phyloP scores from a whole-genome alignment of 495 filamentous ascomycete species.

The Penicillium bialowiezense region DNA sequence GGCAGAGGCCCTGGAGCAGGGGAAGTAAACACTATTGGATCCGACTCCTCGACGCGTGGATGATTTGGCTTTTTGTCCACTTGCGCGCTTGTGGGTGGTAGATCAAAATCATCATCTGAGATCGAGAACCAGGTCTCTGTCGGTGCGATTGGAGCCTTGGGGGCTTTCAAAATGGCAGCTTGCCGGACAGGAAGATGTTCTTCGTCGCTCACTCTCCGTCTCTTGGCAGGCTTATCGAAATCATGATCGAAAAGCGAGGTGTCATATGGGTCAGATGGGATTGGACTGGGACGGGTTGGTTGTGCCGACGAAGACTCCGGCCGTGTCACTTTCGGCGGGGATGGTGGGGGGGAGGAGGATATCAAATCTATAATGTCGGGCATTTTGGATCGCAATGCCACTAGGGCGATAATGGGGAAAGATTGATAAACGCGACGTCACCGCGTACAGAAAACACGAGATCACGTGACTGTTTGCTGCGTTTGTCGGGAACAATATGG shows the following conservation, averaged over 20 bases:
- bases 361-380: slow-evolving; percentile 43
- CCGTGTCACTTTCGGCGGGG: slow-evolving; percentile 1
- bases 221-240: slow-evolving; percentile 36
- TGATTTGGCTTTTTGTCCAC: slow-evolving; percentile 8
- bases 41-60: slow-evolving; percentile 34
- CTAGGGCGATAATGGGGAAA: slow-evolving; percentile 5
- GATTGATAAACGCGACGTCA: slow-evolving; percentile 21
- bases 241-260: slow-evolving; percentile 33
- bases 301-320: slow-evolving; percentile 9
- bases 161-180: not conserved
- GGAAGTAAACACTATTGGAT: slow-evolving; percentile 55
- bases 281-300: slow-evolving; percentile 9
- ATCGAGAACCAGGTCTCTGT: slow-evolving; percentile 27
- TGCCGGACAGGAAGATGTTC: slow-evolving; percentile 2
- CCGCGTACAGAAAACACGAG: slow-evolving; percentile 16
- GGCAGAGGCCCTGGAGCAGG: slow-evolving; percentile 32
- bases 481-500: not conserved
- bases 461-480: slow-evolving; percentile 15
- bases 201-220: slow-evolving; percentile 37
- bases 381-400: slow-evolving; percentile 28
- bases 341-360: slow-evolving; percentile 33
- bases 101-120: slow-evolving; percentile 35
- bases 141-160: not conserved
- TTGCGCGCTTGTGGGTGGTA: slow-evolving; percentile 19
- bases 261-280: slow-evolving; percentile 54